phyloP scores from a whole-genome alignment of 352 stramenopile genomes.

The Phytophthora sp. region DNA sequence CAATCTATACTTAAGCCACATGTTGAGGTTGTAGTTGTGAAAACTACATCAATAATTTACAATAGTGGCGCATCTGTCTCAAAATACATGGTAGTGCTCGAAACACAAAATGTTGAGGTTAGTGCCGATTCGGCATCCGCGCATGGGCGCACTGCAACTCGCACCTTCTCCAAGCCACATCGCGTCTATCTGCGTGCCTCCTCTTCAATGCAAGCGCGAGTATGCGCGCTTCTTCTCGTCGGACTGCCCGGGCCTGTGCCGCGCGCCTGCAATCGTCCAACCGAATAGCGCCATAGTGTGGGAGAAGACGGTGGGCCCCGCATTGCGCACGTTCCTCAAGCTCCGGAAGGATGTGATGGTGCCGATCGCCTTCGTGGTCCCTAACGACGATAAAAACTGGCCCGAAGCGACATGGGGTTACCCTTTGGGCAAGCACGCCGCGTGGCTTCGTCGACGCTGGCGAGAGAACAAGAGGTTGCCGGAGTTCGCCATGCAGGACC shows the following conservation, averaged over 20 bases:
- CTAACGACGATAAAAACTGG: neutral
- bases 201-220: neutral
- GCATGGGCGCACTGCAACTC: neutral
- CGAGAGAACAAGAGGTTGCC: neutral
- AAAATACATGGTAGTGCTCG: no score
- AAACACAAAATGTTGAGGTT: no score
- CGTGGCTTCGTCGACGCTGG: constrained; percentile 6
- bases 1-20: no score
- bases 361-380: constrained; percentile 6
- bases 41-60: no score
- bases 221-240: neutral
- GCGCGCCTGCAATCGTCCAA: neutral
- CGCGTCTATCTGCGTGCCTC: neutral
- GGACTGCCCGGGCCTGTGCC: neutral
- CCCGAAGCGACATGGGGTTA: constrained; percentile 1
- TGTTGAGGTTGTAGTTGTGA: no score
- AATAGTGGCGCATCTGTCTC: no score
- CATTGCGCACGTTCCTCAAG: constrained; percentile 13
- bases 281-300: neutral
- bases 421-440: constrained; percentile 8
- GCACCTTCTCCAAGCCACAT: neutral
- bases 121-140: neutral
- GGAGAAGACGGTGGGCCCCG: neutral
- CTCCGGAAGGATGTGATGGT: constrained; percentile 11
- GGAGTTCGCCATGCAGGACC: neutral